Conservation (phyloP, 805 yeast genomes). For the Candida nemodendra region DNA sequence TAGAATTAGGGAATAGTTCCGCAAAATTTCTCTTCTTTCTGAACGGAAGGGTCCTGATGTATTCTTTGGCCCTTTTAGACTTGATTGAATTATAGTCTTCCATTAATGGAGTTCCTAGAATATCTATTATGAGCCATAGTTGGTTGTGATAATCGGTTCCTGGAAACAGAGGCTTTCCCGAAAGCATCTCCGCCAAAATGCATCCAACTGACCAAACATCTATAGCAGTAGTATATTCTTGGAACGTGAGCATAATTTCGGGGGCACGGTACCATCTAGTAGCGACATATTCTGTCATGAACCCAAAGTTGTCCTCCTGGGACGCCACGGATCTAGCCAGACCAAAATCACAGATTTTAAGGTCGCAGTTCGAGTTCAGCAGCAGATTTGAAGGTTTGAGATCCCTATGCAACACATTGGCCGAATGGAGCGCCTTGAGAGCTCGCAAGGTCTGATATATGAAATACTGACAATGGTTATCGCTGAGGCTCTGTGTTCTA, state of each 20-base stretch:
- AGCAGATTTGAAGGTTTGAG: conserved; percentile 86
- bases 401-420: conserved; percentile 93
- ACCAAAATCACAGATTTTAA: conserved; percentile 93
- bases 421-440: conserved; percentile 84
- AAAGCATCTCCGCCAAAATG: conserved; percentile 84
- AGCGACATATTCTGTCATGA: conserved; percentile 96
- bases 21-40: conserved; percentile 59
- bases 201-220: conserved; percentile 98
- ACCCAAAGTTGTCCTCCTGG: conserved; percentile 65
- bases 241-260: conserved; percentile 93
- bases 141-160: conserved; percentile 95
- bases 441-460: conserved; percentile 90
- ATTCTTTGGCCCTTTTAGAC: conserved; percentile 84
- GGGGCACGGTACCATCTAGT: conserved; percentile 98
- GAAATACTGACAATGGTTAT: conserved; percentile 93
- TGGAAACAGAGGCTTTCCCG: conserved; percentile 86
- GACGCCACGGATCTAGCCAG: conserved; percentile 70
- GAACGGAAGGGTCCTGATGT: conserved; percentile 76
- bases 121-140: conserved; percentile 76
- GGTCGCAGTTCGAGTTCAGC: conserved; percentile 88
- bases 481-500: conserved; percentile 76
- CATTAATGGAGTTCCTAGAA: conserved; percentile 83
- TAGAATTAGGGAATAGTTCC: conserved; percentile 48
- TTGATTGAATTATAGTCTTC: conserved; percentile 75
- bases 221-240: conserved; percentile 90